phyloP scores from a whole-genome alignment of 805 yeast genomes.

The Metschnikowia kunwiensis region DNA sequence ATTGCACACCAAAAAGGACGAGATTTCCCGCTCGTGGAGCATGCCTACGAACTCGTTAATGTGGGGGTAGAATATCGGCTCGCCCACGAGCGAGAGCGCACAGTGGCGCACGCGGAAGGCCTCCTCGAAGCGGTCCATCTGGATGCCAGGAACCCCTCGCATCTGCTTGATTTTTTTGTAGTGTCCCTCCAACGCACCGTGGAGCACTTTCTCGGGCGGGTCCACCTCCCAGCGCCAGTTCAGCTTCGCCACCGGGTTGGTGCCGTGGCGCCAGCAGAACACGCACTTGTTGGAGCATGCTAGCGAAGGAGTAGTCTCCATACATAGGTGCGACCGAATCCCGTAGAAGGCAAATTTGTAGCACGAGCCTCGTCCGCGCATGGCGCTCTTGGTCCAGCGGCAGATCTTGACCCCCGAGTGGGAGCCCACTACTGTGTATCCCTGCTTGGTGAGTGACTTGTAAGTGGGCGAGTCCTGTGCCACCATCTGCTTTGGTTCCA shows the following conservation, averaged over 20 bases:
- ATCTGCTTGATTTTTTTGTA: conserved; percentile 89
- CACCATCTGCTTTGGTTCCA: conserved; percentile 71
- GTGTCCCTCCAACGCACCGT: conserved; percentile 86
- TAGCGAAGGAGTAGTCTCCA: conserved; percentile 92
- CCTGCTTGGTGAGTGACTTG: conserved; percentile 86
- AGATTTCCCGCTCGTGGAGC: conserved; percentile 76
- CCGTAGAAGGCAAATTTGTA: conserved; percentile 92
- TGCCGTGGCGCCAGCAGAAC: conserved; percentile 97
- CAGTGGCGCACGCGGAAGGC: conserved; percentile 89
- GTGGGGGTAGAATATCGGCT: conserved; percentile 90
- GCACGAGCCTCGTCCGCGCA: conserved; percentile 92
- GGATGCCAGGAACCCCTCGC: conserved; percentile 95
- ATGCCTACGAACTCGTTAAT: conserved; percentile 79
- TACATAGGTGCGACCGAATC: conserved; percentile 83
- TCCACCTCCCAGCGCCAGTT: conserved; percentile 95
- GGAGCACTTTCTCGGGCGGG: conserved; percentile 75
- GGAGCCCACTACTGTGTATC: conserved; percentile 88
- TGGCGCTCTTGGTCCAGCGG: conserved; percentile 93
- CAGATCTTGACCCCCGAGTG: conserved; percentile 95
- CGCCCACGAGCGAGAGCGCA: conserved; percentile 90
- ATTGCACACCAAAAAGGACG: conserved; percentile 87
- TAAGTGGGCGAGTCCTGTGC: conserved; percentile 85
- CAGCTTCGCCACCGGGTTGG: conserved; percentile 91
- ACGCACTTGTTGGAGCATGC: conserved; percentile 96
- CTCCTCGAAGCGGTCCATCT: conserved; percentile 83